Percentiles rank a stretch among this genome's conserved stretches.
Evolutionary conservation across 441 rosid species (phyloP).

Genomic region (Capsella rubella): DNA sequence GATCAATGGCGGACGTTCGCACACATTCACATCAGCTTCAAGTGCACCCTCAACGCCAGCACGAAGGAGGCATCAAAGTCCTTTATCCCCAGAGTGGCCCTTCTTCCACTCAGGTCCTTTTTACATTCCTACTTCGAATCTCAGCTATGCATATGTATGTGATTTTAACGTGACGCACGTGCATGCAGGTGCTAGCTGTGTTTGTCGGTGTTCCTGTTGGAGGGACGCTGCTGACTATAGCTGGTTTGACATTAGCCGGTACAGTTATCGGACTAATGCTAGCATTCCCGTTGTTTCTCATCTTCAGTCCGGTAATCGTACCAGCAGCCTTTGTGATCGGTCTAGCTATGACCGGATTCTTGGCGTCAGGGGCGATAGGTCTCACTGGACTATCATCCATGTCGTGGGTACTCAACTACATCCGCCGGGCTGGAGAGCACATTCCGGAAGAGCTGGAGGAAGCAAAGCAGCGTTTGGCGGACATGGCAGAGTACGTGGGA

Average conservation of each 20-base stretch:
- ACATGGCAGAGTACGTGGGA: constrained; percentile 53
- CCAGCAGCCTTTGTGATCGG: constrained; percentile 68
- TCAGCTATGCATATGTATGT: constrained; percentile 17
- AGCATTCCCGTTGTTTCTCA: constrained; percentile 61
- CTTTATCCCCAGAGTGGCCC: constrained; percentile 53
- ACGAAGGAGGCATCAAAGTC: constrained; percentile 47
- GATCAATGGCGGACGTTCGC: constrained; percentile 61
- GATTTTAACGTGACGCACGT: constrained; percentile 22
- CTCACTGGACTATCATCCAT: constrained; percentile 69
- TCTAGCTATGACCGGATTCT: constrained; percentile 60
- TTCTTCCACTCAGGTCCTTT: constrained; percentile 55
- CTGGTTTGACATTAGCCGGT: constrained; percentile 64
- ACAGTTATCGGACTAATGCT: constrained; percentile 63
- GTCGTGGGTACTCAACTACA: constrained; percentile 60
- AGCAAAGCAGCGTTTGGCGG: constrained; percentile 50
- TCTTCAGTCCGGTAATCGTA: constrained; percentile 77
- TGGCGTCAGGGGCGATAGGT: constrained; percentile 78
- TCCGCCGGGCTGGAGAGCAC: constrained; percentile 41
- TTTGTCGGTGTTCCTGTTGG: constrained; percentile 61
- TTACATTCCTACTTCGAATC: constrained; percentile 5
- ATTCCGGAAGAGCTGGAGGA: constrained; percentile 48
- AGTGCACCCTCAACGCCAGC: constrained; percentile 56
- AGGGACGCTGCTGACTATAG: constrained; percentile 56
- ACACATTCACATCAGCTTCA: constrained; percentile 55
- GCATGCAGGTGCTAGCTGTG: constrained; percentile 54